These are phyloP conservation scores for Fusarium redolens DNA, from an alignment of 2,329 filamentous ascomycete genomes.

Conservation along the genomic window DNA sequence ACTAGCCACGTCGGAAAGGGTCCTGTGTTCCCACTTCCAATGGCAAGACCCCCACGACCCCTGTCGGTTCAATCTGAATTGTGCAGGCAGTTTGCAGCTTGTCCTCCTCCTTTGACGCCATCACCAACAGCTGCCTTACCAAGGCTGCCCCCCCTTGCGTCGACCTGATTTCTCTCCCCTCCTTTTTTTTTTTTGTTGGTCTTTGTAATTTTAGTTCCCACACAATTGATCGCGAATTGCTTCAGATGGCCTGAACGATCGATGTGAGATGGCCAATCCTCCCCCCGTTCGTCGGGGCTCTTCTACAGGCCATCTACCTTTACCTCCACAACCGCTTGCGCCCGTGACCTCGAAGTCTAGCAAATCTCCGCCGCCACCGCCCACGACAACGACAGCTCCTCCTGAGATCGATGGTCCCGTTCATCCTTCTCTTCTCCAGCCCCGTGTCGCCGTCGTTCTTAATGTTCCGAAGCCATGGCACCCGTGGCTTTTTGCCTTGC, in stretches of 20 bases:
- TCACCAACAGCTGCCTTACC: slow-evolving; percentile 28
- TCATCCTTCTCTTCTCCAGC: slow-evolving; percentile 69
- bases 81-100: slow-evolving; percentile 1
- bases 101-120: slow-evolving; percentile 40
- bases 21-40: slow-evolving; percentile 27
- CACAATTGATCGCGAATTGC: background rate
- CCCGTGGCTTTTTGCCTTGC: slow-evolving; percentile 76
- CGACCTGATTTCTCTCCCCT: slow-evolving; percentile 2
- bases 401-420: slow-evolving; percentile 27
- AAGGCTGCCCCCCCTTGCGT: slow-evolving; percentile 16
- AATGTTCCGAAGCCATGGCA: slow-evolving; percentile 80
- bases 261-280: slow-evolving; percentile 44
- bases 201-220: background rate
- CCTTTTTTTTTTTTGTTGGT: background rate
- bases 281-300: slow-evolving; percentile 43
- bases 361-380: slow-evolving; percentile 16
- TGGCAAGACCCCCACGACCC: slow-evolving; percentile 22
- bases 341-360: slow-evolving; percentile 17
- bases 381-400: slow-evolving; percentile 12
- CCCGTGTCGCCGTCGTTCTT: slow-evolving; percentile 81
- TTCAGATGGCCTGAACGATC: slow-evolving; percentile 43
- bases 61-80: slow-evolving; percentile 26
- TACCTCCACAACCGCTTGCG: slow-evolving; percentile 31
- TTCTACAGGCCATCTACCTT: slow-evolving; percentile 40
- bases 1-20: slow-evolving; percentile 20